Evolutionary conservation across 2,329 filamentous ascomycete genomes (phyloP).

Genomic region (Emergomyces pasteurianus): DNA sequence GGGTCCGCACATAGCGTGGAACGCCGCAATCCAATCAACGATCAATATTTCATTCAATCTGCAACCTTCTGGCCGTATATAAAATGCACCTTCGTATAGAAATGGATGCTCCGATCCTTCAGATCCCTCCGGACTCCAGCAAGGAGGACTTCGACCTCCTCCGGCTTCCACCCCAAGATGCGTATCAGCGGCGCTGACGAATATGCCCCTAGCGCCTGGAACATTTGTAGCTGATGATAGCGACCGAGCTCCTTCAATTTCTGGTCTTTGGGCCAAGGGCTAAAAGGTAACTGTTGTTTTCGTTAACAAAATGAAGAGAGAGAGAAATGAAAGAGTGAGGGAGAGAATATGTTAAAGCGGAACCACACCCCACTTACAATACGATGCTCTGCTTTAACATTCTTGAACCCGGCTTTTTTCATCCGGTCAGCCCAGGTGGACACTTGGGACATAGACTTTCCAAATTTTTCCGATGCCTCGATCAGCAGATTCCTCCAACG

Average conservation of each 20-base stretch:
- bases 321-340: not conserved
- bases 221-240: slow-evolving; percentile 4
- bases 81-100: slow-evolving; percentile 7
- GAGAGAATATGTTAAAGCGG: not conserved
- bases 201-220: slow-evolving; percentile 10
- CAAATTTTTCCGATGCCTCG: slow-evolving; percentile 14
- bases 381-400: slow-evolving; percentile 38
- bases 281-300: slow-evolving; percentile 7
- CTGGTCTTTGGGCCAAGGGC: slow-evolving; percentile 5
- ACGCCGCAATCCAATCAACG: not conserved
- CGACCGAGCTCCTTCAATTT: slow-evolving; percentile 3
- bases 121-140: slow-evolving; percentile 4
- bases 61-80: slow-evolving; percentile 1
- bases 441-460: slow-evolving; percentile 24
- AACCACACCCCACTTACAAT: slow-evolving; percentile 16
- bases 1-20: not conserved
- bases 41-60: not conserved
- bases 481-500: not conserved
- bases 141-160: not conserved
- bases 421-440: slow-evolving; percentile 32
- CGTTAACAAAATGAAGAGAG: not conserved
- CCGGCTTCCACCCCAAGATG: not conserved
- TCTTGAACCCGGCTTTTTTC: slow-evolving; percentile 41
- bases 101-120: slow-evolving; percentile 2
- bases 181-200: slow-evolving; percentile 8